Evolutionary conservation across 1,139 yeast genomes (phyloP).

Genomic region (Hansenula lynferdii): DNA sequence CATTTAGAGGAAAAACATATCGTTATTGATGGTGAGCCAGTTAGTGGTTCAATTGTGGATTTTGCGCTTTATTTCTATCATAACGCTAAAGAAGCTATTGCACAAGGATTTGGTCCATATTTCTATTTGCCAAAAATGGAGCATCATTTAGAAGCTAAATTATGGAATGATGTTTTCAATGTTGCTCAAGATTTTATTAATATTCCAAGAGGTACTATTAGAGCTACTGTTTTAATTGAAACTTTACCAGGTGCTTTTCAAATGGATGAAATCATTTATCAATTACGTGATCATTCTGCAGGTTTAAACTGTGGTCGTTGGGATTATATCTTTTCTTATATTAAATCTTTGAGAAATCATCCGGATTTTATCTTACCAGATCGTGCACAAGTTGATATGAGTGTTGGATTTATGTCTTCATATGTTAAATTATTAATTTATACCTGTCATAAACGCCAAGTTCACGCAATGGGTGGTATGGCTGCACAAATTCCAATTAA

Average conservation of each 20-base stretch:
- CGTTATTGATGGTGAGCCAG: conserved; percentile 69
- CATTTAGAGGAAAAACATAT: conserved; percentile 74
- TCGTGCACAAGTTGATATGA: conserved; percentile 70
- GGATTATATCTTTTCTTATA: conserved; percentile 75
- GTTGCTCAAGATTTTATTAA: conserved; percentile 64
- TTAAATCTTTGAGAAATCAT: conserved; percentile 62
- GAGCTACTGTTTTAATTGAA: conserved; percentile 74
- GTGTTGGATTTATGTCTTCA: conserved; percentile 69
- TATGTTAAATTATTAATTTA: conserved; percentile 64
- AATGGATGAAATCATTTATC: conserved; percentile 78
- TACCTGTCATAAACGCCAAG: conserved; percentile 72
- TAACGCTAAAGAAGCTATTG: conserved; percentile 57
- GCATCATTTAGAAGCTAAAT: conserved; percentile 72
- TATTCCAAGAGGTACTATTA: conserved; percentile 64
- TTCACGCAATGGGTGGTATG: conserved; percentile 84
- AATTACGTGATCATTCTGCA: conserved; percentile 67
- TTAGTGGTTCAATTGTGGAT: conserved; percentile 71
- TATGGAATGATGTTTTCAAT: conserved; percentile 76
- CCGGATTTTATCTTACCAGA: conserved; percentile 65
- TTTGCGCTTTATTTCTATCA: conserved; percentile 75
- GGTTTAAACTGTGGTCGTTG: conserved; percentile 82
- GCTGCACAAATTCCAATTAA: conserved; percentile 82
- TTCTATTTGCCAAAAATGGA: conserved; percentile 80
- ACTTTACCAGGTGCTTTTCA: conserved; percentile 75
- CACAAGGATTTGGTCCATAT: conserved; percentile 69